Evolutionary conservation across 2,329 filamentous ascomycete genomes (phyloP), one percentile per base, ranked within the genome.

Genomic region (Lasiodiplodia hormozganensis): DNA sequence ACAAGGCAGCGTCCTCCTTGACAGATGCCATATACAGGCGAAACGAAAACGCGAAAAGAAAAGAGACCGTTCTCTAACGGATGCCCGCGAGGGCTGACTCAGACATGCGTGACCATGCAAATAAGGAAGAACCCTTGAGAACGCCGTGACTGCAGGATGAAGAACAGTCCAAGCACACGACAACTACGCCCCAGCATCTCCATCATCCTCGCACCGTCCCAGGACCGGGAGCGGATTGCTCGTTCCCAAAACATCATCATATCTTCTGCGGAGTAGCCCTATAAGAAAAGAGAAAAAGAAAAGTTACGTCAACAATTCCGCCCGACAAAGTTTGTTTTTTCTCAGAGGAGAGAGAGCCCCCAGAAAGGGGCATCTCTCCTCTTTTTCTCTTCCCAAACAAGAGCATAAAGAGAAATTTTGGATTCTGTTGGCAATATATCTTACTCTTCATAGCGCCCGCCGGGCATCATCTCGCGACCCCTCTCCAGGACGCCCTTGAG

Each of bases 391-490:
- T 25, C 28, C 18, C 40, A 47, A n/a, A 18, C 18, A 47, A 47
- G 40, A 47, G 40, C 6, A 47, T 47, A 38, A n/a, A n/a, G 18
- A 16, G 14, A 23, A 40, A 34, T 34, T 12, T 36, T 4, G 52
- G 28, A 28, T 14, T 23, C 34, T 31, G 31, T 57, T 23, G 38
- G 34, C 10, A 21, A 23, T 60, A 21, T n/a, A 47, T 43, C 51
- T 73, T 80, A 86, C 76, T 85, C 84, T 75, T 86, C 83, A 70
- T 85, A 85, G 58, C 80, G 73, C n/a, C 80, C 80, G 28, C 80
- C 83, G 3, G 81, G 80, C 36, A 82, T 65, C 77, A 82, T 80
- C 3, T 86, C 84, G 70, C 83, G 73, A 4, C 77, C 73, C 74
- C 79, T 83, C 76, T 86, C 83, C 53, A 85, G 72, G 5, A 84